phyloP scores from a whole-genome alignment of 2,329 filamentous ascomycete genomes.

The Cordyceps militaris region DNA sequence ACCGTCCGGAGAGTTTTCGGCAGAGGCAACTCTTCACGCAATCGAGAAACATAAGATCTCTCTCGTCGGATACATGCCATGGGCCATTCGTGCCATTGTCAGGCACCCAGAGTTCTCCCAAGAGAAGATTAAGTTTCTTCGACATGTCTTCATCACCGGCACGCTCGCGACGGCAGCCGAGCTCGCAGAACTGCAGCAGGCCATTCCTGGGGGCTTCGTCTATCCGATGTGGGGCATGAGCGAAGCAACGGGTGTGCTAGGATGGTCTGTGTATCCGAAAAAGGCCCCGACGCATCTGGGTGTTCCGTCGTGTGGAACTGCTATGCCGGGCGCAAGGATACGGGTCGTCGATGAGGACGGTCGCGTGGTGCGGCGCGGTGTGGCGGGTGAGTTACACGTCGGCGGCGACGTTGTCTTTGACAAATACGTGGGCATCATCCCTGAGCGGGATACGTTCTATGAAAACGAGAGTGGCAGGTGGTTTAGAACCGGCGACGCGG shows the following conservation, averaged over 20 bases:
- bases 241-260: background rate
- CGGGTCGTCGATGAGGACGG: background rate
- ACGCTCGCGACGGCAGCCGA: background rate
- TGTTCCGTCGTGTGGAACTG: background rate
- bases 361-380: background rate
- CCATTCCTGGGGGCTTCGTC: background rate
- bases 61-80: background rate
- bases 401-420: background rate
- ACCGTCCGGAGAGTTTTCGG: background rate
- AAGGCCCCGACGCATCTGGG: background rate
- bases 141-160: background rate
- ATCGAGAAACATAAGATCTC: background rate
- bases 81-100: background rate
- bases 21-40: background rate
- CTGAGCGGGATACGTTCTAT: too few relatives aligned
- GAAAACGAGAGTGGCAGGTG: background rate
- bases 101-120: background rate
- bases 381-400: background rate
- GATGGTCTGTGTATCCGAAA: background rate
- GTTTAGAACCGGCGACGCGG: background rate
- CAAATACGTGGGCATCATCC: background rate
- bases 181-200: background rate
- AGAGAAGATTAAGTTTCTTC: background rate
- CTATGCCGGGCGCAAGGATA: background rate
- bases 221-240: background rate